A percentile compares a stretch with the other conserved stretches of the same genome.
Conservation (phyloP, 805 yeast species). For the Lipomyces mesembrius region DNA sequence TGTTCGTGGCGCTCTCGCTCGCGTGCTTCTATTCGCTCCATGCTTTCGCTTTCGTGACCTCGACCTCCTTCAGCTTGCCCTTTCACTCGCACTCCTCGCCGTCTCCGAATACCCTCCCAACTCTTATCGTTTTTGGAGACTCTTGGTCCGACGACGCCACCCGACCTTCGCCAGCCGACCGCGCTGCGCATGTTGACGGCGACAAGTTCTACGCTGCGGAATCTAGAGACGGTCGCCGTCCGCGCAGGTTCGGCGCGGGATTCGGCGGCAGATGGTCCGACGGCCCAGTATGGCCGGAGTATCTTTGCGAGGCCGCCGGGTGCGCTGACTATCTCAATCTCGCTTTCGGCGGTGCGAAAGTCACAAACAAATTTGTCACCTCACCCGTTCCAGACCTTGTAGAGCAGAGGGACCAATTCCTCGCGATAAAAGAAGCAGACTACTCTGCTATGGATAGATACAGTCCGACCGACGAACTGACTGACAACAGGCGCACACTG, state of each 20-base stretch:
- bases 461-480: background rate
- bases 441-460: background rate
- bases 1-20: slow-evolving; percentile 10
- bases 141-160: slow-evolving; percentile 36
- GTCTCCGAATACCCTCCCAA: background rate
- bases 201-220: background rate
- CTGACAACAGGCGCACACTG: slow-evolving; percentile 22
- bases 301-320: slow-evolving; percentile 18
- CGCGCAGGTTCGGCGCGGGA: slow-evolving; percentile 27
- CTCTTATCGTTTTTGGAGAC: slow-evolving; percentile 33
- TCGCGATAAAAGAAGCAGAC: slow-evolving; percentile 14
- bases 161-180: slow-evolving; percentile 19
- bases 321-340: slow-evolving; percentile 27
- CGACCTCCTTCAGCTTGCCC: background rate
- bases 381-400: slow-evolving; percentile 34
- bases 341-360: slow-evolving; percentile 36
- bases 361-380: slow-evolving; percentile 25
- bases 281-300: slow-evolving; percentile 36
- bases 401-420: slow-evolving; percentile 14
- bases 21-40: slow-evolving; percentile 5
- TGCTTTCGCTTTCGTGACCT: too few relatives aligned
- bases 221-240: slow-evolving; percentile 7
- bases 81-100: background rate
- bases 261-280: slow-evolving; percentile 33
- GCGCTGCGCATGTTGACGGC: background rate